phyloP scores from a whole-genome alignment of 1,284 basidiomycete species.

The Mycena sp. region DNA sequence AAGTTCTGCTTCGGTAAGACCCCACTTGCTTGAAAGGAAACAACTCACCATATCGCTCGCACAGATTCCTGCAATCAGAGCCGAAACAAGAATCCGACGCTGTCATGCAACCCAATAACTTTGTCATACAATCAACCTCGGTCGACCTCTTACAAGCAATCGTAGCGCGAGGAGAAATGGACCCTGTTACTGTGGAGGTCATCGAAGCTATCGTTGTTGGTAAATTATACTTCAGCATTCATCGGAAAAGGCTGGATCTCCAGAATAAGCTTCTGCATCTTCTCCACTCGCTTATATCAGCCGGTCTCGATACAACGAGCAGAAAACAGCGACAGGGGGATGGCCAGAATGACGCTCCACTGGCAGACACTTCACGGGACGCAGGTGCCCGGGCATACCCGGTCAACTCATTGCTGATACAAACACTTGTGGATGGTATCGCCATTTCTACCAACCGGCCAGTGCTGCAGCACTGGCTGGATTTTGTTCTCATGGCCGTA shows the following conservation, averaged over 20 bases:
- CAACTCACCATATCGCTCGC: background rate
- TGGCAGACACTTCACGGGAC: slow-evolving; percentile 39
- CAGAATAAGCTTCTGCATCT: slow-evolving; percentile 95
- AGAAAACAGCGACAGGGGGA: slow-evolving; percentile 43
- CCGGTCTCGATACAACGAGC: slow-evolving; percentile 35
- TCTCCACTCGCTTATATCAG: slow-evolving; percentile 85
- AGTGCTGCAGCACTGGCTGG: slow-evolving; percentile 94
- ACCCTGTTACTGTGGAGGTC: slow-evolving; percentile 62
- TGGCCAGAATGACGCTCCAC: slow-evolving; percentile 41
- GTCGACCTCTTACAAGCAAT: slow-evolving; percentile 88
- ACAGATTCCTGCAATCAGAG: slow-evolving; percentile 81
- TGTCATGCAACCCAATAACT: slow-evolving; percentile 70
- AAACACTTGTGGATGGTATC: slow-evolving; percentile 86
- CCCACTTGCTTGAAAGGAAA: background rate
- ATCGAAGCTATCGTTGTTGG: slow-evolving; percentile 79
- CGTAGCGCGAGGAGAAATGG: slow-evolving; percentile 82
- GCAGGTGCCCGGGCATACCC: slow-evolving; percentile 48
- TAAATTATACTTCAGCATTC: slow-evolving; percentile 81
- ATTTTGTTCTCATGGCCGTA: slow-evolving; percentile 93
- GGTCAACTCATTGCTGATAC: slow-evolving; percentile 77
- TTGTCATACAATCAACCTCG: slow-evolving; percentile 74
- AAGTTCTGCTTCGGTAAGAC: slow-evolving; percentile 72
- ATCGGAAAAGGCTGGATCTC: slow-evolving; percentile 76
- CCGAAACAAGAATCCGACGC: slow-evolving; percentile 57
- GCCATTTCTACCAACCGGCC: slow-evolving; percentile 74